Base-by-base conservation (phyloP, 1,284 basidiomycete genomes). In the Fomitopsis palustris region DNA sequence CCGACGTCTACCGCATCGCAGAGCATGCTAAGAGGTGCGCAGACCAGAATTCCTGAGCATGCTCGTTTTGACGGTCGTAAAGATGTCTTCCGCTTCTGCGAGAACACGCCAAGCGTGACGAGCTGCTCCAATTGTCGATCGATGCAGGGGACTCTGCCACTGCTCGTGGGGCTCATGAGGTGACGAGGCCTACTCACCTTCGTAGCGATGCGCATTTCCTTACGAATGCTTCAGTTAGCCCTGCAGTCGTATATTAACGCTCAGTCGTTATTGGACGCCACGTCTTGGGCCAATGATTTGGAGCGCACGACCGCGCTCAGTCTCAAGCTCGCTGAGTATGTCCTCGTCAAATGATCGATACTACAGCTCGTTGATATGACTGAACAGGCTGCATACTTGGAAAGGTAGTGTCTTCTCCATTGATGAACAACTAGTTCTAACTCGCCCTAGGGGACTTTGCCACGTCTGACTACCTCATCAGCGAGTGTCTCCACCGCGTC, bases 111-210 rank as follows among this genome's bases (percentile, higher is more conserved):
- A 83, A 83, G 63, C 78, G 84, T 53, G 83, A 85, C 58, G 84
- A 86, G 64, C 66, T 88, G 23, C 68, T 88, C 27, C 75, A 80
- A 56, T 78, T 87, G 25, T 73, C 88, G 9, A 81, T 87, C 31
- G 81, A 87, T 56, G 86, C 87, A 25, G 87, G 86, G 1, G 85
- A 88, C 65, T 82, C 85, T 43, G 86, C 87, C 2, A 83, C 85
- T 77, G 79, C 81, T 16, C 79, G 86, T 54, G 87, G 87, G 33
- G 87, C 87, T 38, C 87, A 89, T 66, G 87, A 90, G 76, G 86
- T 87, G 67, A 51, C 21, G 31, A 29, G 31, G 25, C 10, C 41
- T 45, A n/a, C n/a, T n/a, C n/a, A 47, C 14, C 16, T 33, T 10
- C 16, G 10, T 6, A 25, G 6, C 16, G 9, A 29, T 4, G 33